Base-by-base conservation (phyloP, 148 eudicot species). In the Chenopodium suecicum region DNA sequence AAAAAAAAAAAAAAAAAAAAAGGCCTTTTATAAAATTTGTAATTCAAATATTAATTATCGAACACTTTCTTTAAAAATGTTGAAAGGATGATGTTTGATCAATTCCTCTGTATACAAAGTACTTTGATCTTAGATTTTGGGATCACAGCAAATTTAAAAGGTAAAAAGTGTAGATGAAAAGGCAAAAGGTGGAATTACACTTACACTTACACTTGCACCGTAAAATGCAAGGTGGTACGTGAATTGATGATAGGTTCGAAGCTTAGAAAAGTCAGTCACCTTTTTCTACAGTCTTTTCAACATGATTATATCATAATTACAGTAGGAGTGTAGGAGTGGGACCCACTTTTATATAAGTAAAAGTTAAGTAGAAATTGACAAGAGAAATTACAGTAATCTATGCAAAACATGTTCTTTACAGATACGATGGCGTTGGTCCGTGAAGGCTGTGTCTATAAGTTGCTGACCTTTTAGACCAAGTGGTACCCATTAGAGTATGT, bases 221-320 rank as follows among this genome's bases (percentile, higher is more conserved):
- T 8, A 31, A 44, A 25, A 13, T 44, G 58, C 27, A 58, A 69
- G 44, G 44, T 71, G 82, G 77, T 56, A 37, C 54, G 16, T 50
- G 54, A 50, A 9, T 34, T 69, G 32, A 62, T 22, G 22, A 73
- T 72, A 27, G 52, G 48, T 70, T 32, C 79, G 74, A 78, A 72
- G 81, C 11, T 17, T 16, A 41, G 74, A 83, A 82, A 78, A 79
- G 81, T 72, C 62, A 72, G 73, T 46, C 16, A 23, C 70, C 77
- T 78, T 82, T 81, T 76, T 76, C 67, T 29, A 71, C 25, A 52
- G 85, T 83, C 85, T 78, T 83, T 73, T 83, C 81, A 54, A 60
- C 66, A 83, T 83, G 81, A 78, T 83, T 83, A 64, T 11, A 9
- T 79, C 85, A 83, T 83, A 83, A 83, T 83, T 83, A 83, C 78